phyloP scores from a whole-genome alignment of 495 filamentous ascomycete species.

The Aspergillus avenaceus region DNA sequence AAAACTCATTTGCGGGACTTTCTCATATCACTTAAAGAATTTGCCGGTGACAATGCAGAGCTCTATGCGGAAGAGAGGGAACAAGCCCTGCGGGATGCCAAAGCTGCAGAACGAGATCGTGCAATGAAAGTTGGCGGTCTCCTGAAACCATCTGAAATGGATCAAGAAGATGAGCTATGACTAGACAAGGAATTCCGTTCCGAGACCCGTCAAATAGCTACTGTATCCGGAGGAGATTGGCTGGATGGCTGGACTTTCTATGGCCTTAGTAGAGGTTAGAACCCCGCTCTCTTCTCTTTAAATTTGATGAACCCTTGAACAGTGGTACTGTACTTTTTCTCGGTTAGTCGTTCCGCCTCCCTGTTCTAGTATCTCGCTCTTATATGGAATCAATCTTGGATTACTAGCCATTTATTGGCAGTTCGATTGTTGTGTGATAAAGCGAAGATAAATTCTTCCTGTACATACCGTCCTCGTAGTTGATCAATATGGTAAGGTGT shows the following conservation, averaged over 20 bases:
- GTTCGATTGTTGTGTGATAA: background rate
- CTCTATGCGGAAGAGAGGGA: constrained; percentile 95
- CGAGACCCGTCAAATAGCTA: constrained; percentile 37
- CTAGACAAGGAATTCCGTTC: constrained; percentile 62
- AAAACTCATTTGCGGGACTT: constrained; percentile 94
- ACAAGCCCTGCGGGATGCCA: constrained; percentile 71
- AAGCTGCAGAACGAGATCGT: constrained; percentile 76
- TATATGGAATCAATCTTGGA: constrained; percentile 6
- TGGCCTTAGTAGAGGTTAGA: constrained; percentile 24
- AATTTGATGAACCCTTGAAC: constrained; percentile 14
- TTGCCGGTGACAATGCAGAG: constrained; percentile 77
- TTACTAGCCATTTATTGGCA: background rate
- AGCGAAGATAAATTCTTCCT: too few relatives aligned
- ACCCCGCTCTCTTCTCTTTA: background rate
- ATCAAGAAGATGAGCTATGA: constrained; percentile 91
- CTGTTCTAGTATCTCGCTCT: constrained; percentile 2
- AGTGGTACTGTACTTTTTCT: background rate
- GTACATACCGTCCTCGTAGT: too few relatives aligned
- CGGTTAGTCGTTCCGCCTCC: background rate
- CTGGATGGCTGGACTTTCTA: constrained; percentile 42
- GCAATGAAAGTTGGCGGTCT: constrained; percentile 89
- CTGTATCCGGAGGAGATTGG: constrained; percentile 18
- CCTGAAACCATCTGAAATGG: constrained; percentile 88
- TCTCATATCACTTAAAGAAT: constrained; percentile 94
- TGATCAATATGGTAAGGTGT: too few relatives aligned